These are phyloP conservation scores for Lindgomyces ingoldianus DNA, from an alignment of 495 filamentous ascomycete genomes.

Conservation along the genomic window DNA sequence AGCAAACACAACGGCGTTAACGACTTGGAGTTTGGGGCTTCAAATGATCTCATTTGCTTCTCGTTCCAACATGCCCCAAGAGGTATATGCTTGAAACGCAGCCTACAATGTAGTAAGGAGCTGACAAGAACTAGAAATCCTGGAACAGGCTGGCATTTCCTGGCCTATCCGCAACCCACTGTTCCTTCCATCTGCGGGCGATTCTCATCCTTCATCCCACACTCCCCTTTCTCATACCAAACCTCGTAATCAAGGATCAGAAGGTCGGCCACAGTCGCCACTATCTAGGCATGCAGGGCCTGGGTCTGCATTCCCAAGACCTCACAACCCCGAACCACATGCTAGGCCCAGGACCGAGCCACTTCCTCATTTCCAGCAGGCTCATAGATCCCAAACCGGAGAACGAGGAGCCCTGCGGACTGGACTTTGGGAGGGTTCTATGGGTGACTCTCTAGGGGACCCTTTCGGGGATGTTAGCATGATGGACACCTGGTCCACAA, in stretches of 20 bases:
- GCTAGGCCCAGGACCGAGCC: slow-evolving; percentile 18
- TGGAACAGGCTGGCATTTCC: slow-evolving; percentile 76
- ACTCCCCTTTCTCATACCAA: background rate
- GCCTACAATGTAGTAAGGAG: slow-evolving; percentile 26
- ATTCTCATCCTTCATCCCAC: background rate
- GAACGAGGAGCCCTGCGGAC: background rate
- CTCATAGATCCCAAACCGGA: background rate
- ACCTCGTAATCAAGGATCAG: background rate
- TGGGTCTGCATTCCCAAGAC: background rate
- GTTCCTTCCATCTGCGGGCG: slow-evolving; percentile 24
- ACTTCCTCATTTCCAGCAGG: slow-evolving; percentile 11
- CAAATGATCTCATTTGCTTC: slow-evolving; percentile 65
- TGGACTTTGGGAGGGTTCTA: background rate
- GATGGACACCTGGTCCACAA: slow-evolving; percentile 17
- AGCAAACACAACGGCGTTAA: slow-evolving; percentile 4
- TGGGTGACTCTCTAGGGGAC: background rate
- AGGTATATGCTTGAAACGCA: slow-evolving; percentile 50
- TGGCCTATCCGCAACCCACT: slow-evolving; percentile 81
- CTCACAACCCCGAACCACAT: slow-evolving; percentile 18
- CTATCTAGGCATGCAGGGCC: slow-evolving; percentile 28
- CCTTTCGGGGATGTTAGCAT: slow-evolving; percentile 25
- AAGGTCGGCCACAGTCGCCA: slow-evolving; percentile 37
- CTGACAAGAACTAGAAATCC: slow-evolving; percentile 54
- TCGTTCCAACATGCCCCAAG: slow-evolving; percentile 86
- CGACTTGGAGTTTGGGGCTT: slow-evolving; percentile 15